Evolutionary conservation across 1,284 basidiomycete genomes (phyloP), one percentile per base, ranked within the genome.

Genomic region (Apiotrichum gracile): DNA sequence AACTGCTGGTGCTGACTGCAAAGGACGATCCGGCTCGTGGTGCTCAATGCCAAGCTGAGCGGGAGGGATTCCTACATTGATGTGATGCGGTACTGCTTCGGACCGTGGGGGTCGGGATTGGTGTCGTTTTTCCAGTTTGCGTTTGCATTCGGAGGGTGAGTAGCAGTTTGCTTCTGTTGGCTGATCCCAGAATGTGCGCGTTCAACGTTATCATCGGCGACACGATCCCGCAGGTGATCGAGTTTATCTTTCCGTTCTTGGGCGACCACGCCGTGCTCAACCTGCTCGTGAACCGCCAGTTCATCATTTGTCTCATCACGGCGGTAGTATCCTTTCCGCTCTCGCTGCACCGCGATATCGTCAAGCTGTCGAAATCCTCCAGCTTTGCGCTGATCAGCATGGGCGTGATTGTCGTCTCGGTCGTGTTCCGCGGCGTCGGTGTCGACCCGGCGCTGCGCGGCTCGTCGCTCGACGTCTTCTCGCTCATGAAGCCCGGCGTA

Each of bases 71-170:
- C 91, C 2, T 99, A 98, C 70, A 96, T 97, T 61, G 94, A 90
- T 40, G 77, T 78, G 51, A 96, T 97, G 91, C 80, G 90, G 67
- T 87, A 87, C 54, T 97, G 92, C 74, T 99, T 94, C 68, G 96
- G 96, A 10, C 76, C 82, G 6, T 85, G 83, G 52, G 92, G 92
- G 27, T 82, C 89, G 47, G 88, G 89, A 4, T 90, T 91, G 0
- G 91, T 97, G 14, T 96, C 92, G 0, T 87, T 97, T 74, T 98
- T 98, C 73, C 96, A 98, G 70, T 97, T 98, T 67, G 81, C 91
- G 1, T 97, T 97, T 67, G 94, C 94, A 2, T 97, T 96, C 62
- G 94, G 94, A 65, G 92, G 91, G 72, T 74, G 40, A 55, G 70
- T 51, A 7, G 24, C 14, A 4, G 21, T 2, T n/a, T 13, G n/a